phyloP scores from a whole-genome alignment of 495 filamentous ascomycete genomes.

The Penicillium macrosclerotiorum region DNA sequence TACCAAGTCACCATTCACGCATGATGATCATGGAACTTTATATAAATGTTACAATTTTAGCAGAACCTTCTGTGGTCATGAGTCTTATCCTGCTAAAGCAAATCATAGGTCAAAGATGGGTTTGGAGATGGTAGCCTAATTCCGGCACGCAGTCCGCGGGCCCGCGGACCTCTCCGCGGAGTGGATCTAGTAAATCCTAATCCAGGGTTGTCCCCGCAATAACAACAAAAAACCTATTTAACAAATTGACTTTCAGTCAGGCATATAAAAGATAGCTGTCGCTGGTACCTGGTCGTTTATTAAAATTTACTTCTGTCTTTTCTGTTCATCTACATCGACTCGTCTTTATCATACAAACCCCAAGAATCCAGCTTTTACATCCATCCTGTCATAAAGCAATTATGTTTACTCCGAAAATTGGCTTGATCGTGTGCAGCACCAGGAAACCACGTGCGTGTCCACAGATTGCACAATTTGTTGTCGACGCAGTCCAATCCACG shows the following conservation, averaged over 20 bases:
- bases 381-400: no score
- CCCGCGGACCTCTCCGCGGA: not conserved
- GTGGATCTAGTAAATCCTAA: not conserved
- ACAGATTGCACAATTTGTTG: not conserved
- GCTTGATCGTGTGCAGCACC: not conserved
- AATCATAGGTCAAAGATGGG: no score
- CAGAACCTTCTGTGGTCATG: no score
- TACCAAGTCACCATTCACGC: no score
- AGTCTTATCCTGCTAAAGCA: no score
- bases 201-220: not conserved
- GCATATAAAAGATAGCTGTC: not conserved
- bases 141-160: not conserved
- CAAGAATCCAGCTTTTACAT: no score
- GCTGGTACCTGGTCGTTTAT: no score
- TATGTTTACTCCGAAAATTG: no score
- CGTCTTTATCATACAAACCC: not conserved
- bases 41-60: no score
- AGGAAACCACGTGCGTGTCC: not conserved
- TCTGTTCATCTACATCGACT: not conserved
- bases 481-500: not conserved
- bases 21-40: no score
- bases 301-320: not conserved
- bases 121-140: no score
- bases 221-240: not conserved
- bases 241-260: not conserved